phyloP scores from a whole-genome alignment of 305 asterid genomes.

The Fraxinus platypoda region DNA sequence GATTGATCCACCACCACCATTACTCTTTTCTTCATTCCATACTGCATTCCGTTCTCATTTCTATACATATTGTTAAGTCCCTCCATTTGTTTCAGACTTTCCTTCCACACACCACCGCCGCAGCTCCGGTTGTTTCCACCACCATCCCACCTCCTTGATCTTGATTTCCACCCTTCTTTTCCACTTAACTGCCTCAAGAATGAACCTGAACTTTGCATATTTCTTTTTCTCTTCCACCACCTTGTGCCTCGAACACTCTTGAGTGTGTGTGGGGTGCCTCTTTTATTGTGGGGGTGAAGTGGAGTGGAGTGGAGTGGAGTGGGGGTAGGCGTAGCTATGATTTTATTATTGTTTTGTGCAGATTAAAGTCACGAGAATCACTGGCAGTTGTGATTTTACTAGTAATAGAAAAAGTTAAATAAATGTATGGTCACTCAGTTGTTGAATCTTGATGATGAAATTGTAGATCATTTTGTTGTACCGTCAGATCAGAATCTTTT shows the following conservation, averaged over 20 bases:
- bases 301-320: too few species aligned
- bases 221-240: neutral
- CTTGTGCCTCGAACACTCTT: neutral
- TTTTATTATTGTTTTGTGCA: slow-evolving; percentile 16
- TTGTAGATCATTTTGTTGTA: slow-evolving; percentile 32
- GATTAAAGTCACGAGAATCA: slow-evolving; percentile 55
- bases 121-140: slow-evolving; percentile 16
- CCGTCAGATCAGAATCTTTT: slow-evolving; percentile 32
- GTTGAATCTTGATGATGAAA: slow-evolving; percentile 42
- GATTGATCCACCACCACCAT: slow-evolving; percentile 89
- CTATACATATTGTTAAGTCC: slow-evolving; percentile 41
- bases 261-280: neutral
- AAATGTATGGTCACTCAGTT: slow-evolving; percentile 24
- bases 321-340: slow-evolving; percentile 5
- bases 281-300: neutral
- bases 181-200: slow-evolving; percentile 70
- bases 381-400: slow-evolving; percentile 25
- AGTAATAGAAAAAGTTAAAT: slow-evolving; percentile 25
- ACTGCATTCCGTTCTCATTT: slow-evolving; percentile 34
- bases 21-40: slow-evolving; percentile 66
- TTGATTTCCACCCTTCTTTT: slow-evolving; percentile 60
- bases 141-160: slow-evolving; percentile 54
- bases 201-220: slow-evolving; percentile 59
- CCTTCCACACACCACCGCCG: slow-evolving; percentile 13
- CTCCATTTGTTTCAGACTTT: slow-evolving; percentile 50